Conservation (phyloP, 345 rosid species). For the Citrus sp. region DNA sequence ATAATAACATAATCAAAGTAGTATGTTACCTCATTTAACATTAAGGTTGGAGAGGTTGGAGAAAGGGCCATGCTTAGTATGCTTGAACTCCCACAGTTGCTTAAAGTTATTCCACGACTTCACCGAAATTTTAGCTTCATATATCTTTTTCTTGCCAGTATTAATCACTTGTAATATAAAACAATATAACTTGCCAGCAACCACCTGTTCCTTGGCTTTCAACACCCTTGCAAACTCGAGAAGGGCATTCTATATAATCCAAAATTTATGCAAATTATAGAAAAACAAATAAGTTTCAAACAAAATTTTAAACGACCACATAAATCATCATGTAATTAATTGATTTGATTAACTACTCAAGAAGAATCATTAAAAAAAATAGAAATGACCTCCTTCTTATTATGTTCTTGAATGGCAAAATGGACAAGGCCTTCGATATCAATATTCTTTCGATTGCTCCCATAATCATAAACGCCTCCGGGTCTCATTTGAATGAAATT, state of each 20-base stretch:
- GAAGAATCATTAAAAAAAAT: neutral
- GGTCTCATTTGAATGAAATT: slow-evolving; percentile 23
- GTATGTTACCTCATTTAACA: slow-evolving; percentile 31
- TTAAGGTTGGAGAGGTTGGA: slow-evolving; percentile 35
- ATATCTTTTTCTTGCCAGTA: slow-evolving; percentile 65
- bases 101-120: slow-evolving; percentile 83
- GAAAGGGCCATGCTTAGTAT: slow-evolving; percentile 26
- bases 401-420: slow-evolving; percentile 51
- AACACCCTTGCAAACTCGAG: slow-evolving; percentile 64
- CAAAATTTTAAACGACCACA: neutral
- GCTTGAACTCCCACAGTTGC: slow-evolving; percentile 71
- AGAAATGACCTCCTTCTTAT: slow-evolving; percentile 40
- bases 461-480: slow-evolving; percentile 34
- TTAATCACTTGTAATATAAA: slow-evolving; percentile 64
- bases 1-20: neutral
- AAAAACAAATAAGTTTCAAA: neutral
- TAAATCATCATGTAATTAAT: neutral
- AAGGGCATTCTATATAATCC: slow-evolving; percentile 45
- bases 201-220: slow-evolving; percentile 73
- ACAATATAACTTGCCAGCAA: slow-evolving; percentile 64
- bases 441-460: neutral
- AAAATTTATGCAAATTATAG: neutral
- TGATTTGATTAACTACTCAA: neutral
- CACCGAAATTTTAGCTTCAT: slow-evolving; percentile 78
- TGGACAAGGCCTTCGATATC: too few species aligned